These are phyloP conservation scores for Biscogniauxia sp. DNA, from an alignment of 2,329 filamentous ascomycete species.

Conservation along the genomic window DNA sequence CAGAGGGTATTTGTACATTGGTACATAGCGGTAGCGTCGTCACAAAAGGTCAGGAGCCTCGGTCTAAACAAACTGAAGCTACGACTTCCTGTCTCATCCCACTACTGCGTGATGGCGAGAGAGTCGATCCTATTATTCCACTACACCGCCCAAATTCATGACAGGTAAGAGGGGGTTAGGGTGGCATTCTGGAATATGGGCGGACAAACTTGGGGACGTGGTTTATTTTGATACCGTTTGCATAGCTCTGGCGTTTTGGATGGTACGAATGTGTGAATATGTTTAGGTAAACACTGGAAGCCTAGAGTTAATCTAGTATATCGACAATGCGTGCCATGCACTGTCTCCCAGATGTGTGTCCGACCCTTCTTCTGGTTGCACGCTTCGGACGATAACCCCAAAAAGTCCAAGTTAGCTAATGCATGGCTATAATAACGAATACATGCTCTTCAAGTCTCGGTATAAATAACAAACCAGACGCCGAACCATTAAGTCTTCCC, in stretches of 20 bases:
- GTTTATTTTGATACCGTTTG: slow-evolving; percentile 18
- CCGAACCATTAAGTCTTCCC: no score
- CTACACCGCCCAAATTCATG: slow-evolving; percentile 25
- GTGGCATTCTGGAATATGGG: not conserved
- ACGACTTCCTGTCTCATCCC: slow-evolving; percentile 42
- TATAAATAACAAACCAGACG: not conserved
- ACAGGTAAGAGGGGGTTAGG: not conserved
- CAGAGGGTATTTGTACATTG: not conserved
- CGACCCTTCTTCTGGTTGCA: not conserved
- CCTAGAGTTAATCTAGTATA: not conserved
- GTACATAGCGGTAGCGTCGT: not conserved
- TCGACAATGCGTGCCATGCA: not conserved
- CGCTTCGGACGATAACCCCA: no score
- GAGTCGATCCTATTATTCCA: slow-evolving; percentile 26
- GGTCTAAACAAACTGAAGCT: slow-evolving; percentile 17
- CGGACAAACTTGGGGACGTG: not conserved
- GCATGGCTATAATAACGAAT: no score
- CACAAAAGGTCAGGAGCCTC: not conserved
- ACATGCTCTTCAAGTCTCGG: no score
- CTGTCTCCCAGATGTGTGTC: not conserved
- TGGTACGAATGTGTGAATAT: not conserved
- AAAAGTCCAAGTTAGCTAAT: no score
- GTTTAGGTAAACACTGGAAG: not conserved
- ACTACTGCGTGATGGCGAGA: slow-evolving; percentile 41
- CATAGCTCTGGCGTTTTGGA: slow-evolving; percentile 27